These are phyloP conservation scores for Cutaneotrichosporon sp. DNA, from an alignment of 1,284 basidiomycete species.

Conservation along the genomic window DNA sequence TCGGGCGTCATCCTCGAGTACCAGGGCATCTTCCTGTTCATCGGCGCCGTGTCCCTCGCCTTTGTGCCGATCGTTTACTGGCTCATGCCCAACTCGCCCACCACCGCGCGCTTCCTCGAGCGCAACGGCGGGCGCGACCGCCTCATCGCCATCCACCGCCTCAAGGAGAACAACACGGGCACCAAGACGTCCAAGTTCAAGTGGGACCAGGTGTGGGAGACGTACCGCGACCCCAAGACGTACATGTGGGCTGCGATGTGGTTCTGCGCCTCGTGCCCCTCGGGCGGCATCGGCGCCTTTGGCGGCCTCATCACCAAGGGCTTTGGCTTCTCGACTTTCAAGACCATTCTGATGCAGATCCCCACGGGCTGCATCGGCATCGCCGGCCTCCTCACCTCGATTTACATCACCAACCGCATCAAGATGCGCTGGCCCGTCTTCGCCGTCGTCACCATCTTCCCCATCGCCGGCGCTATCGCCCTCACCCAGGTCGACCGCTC, in stretches of 20 bases:
- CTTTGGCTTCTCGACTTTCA: constrained; percentile 51
- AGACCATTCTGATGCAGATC: constrained; percentile 50
- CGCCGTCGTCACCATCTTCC: constrained; percentile 44
- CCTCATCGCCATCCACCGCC: constrained; percentile 50
- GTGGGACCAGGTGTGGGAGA: constrained; percentile 52
- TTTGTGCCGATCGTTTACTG: constrained; percentile 58
- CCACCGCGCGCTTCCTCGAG: constrained; percentile 47
- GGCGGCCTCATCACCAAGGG: constrained; percentile 49
- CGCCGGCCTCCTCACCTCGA: constrained; percentile 53
- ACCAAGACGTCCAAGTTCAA: constrained; percentile 50
- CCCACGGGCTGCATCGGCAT: constrained; percentile 60
- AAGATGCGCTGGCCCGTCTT: constrained; percentile 60
- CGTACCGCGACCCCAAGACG: constrained; percentile 49
- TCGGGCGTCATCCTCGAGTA: constrained; percentile 31
- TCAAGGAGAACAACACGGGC: constrained; percentile 53
- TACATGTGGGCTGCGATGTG: constrained; percentile 42
- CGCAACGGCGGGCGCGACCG: constrained; percentile 43
- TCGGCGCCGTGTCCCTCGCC: constrained; percentile 57
- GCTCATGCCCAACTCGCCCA: constrained; percentile 49
- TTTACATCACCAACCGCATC: constrained; percentile 56
- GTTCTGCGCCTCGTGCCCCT: constrained; percentile 45
- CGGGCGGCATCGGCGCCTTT: constrained; percentile 51
- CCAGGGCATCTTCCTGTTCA: constrained; percentile 59
- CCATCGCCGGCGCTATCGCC: constrained; percentile 45
- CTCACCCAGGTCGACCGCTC: constrained; percentile 35